A percentile compares a stretch with the other conserved stretches of the same genome.
phyloP scores from a whole-genome alignment of 2,329 filamentous ascomycete genomes.

The Cercospora janseana region DNA sequence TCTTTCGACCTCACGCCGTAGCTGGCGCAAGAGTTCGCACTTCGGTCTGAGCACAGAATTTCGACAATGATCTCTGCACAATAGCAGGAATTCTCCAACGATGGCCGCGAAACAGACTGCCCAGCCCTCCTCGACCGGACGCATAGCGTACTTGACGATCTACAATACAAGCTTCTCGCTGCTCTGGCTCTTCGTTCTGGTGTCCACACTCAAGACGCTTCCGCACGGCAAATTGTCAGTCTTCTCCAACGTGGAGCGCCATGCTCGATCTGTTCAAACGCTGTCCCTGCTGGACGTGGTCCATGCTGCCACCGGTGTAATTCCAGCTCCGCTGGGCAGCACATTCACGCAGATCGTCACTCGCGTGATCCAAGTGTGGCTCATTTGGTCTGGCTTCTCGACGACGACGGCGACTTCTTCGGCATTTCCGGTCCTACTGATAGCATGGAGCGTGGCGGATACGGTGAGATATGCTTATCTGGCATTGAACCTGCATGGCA shows the following conservation, averaged over 20 bases:
- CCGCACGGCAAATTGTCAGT: neutral
- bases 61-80: neutral
- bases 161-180: constrained; percentile 7
- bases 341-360: constrained; percentile 17
- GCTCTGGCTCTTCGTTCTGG: neutral
- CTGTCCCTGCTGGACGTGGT: constrained; percentile 11
- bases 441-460: constrained; percentile 14
- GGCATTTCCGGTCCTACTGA: constrained; percentile 3
- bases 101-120: neutral
- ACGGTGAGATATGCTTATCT: constrained; percentile 12
- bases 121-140: neutral
- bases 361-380: constrained; percentile 14
- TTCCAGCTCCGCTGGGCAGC: constrained; percentile 12
- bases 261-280: constrained; percentile 11
- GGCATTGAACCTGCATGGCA: constrained; percentile 10
- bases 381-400: constrained; percentile 13
- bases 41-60: neutral
- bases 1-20: constrained; percentile 7
- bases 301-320: constrained; percentile 8
- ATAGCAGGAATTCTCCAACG: too few relatives aligned
- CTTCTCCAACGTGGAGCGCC: neutral
- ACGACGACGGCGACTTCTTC: neutral
- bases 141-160: neutral
- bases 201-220: neutral
- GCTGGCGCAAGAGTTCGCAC: neutral